Conservation (phyloP, 345 rosid genomes). For the Citrus mangshanensis region DNA sequence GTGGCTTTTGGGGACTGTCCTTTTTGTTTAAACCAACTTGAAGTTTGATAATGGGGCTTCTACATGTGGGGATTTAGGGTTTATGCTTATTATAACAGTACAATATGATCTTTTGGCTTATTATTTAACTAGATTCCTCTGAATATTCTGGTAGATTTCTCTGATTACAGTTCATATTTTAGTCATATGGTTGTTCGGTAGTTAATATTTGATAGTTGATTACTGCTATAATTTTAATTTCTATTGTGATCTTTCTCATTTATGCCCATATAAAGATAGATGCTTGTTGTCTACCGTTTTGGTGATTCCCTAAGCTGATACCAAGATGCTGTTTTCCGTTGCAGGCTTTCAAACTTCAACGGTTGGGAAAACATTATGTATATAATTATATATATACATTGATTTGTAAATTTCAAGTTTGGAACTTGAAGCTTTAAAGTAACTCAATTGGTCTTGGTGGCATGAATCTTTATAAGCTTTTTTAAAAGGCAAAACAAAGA, state of each 20-base stretch:
- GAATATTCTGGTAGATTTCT: slow-evolving; percentile 42
- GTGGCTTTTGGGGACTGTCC: slow-evolving; percentile 50
- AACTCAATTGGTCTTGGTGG: slow-evolving; percentile 22
- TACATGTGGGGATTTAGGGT: slow-evolving; percentile 24
- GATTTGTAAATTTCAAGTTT: slow-evolving; percentile 43
- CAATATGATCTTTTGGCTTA: slow-evolving; percentile 17
- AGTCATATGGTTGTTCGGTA: slow-evolving; percentile 37
- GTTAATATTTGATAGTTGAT: slow-evolving; percentile 40
- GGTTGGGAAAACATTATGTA: slow-evolving; percentile 26
- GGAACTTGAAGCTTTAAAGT: slow-evolving; percentile 55
- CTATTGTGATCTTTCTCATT: slow-evolving; percentile 31
- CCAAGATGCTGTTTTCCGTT: slow-evolving; percentile 84
- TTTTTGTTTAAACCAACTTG: slow-evolving; percentile 30
- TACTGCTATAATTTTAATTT: slow-evolving; percentile 12
- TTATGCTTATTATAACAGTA: neutral
- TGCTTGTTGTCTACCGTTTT: slow-evolving; percentile 78
- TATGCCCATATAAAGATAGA: slow-evolving; percentile 46
- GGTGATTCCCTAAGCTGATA: slow-evolving; percentile 69
- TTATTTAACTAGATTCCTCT: slow-evolving; percentile 31
- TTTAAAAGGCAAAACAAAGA: slow-evolving; percentile 26
- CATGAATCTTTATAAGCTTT: slow-evolving; percentile 25
- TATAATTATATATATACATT: slow-evolving; percentile 6
- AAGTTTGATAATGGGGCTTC: neutral
- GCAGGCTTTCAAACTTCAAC: slow-evolving; percentile 68
- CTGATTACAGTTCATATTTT: slow-evolving; percentile 38